Conservation (phyloP, 2,329 filamentous ascomycete species). For the Xylariomycetidae sp. region DNA sequence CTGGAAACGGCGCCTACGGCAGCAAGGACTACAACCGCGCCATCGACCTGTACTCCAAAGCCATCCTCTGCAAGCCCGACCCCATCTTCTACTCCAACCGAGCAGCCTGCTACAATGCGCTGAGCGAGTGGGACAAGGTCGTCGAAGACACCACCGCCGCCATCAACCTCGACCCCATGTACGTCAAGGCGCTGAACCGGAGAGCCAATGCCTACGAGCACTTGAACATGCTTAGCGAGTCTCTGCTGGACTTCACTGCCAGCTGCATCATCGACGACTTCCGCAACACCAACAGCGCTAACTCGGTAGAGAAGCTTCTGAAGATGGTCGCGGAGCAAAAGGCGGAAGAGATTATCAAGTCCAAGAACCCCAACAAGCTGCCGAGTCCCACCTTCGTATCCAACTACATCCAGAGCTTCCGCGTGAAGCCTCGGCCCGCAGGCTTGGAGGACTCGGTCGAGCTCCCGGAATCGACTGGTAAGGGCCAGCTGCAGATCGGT, state of each 20-base stretch:
- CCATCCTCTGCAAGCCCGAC: constrained; percentile 93
- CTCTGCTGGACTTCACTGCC: constrained; percentile 93
- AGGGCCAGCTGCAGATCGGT: constrained; percentile 80
- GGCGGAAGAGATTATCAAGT: constrained; percentile 78
- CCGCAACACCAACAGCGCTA: constrained; percentile 81
- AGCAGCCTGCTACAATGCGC: constrained; percentile 92
- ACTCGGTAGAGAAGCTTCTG: constrained; percentile 84
- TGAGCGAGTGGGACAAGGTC: constrained; percentile 90
- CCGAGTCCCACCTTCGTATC: constrained; percentile 95
- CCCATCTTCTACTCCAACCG: constrained; percentile 99
- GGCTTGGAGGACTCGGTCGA: constrained; percentile 81
- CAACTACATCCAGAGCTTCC: constrained; percentile 99
- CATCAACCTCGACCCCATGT: constrained; percentile 87
- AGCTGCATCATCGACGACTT: constrained; percentile 99
- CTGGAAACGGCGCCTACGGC: constrained; percentile 93
- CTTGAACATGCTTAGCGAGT: constrained; percentile 83
- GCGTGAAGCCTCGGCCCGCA: constrained; percentile 68
- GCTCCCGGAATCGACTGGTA: constrained; percentile 69
- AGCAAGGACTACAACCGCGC: constrained; percentile 89
- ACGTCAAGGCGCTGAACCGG: constrained; percentile 96
- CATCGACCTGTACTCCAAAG: constrained; percentile 92
- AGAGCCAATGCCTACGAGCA: constrained; percentile 96
- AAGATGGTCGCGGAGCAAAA: constrained; percentile 97
- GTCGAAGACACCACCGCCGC: constrained; percentile 95
- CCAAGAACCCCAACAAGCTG: constrained; percentile 78